Base-by-base conservation (phyloP, 768 basidiomycete genomes). In the Udeniomyces megalosporus region DNA sequence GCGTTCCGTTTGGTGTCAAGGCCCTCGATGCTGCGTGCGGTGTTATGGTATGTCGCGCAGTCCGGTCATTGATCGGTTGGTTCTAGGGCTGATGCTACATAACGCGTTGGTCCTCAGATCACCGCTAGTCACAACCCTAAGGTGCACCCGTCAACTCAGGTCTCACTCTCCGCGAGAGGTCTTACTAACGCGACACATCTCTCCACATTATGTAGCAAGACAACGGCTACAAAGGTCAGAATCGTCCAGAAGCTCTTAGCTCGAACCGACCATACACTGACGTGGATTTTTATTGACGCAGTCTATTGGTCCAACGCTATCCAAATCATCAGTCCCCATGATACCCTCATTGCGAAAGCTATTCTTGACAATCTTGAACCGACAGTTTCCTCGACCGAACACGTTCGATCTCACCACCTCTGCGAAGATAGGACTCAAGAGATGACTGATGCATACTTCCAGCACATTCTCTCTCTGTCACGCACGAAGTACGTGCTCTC, bases 41-140 rank as follows among this genome's bases (percentile, higher is more conserved):
- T 22, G 81, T 91, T 2, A 92, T 92, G 89, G 38, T 42, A 17
- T 8, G 38, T 17, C 38, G 8, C 17, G 10, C 38, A 42, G 38
- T 17, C 38, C 8, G 8, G 17, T 42, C 38, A 8, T 42, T 42
- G n/a, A n/a, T n/a, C n/a, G n/a, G n/a, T n/a, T n/a, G n/a, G n/a
- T n/a, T n/a, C n/a, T n/a, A n/a, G n/a, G n/a, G n/a, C n/a, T n/a
- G n/a, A n/a, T n/a, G n/a, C n/a, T n/a, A n/a, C n/a, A n/a, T n/a
- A n/a, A n/a, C n/a, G n/a, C n/a, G n/a, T n/a, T n/a, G n/a, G n/a
- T n/a, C n/a, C 38, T 8, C 17, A 42, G 38, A 85, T 92, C 54
- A 92, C 89, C 66, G 87, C 88, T 2, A 86, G 84, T 65, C 89
- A 92, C 69, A 92, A 92, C 70, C 89, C 88, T 0, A 89, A 88